phyloP scores from a whole-genome alignment of 164 flowering plant genomes.

The Sedum album region DNA sequence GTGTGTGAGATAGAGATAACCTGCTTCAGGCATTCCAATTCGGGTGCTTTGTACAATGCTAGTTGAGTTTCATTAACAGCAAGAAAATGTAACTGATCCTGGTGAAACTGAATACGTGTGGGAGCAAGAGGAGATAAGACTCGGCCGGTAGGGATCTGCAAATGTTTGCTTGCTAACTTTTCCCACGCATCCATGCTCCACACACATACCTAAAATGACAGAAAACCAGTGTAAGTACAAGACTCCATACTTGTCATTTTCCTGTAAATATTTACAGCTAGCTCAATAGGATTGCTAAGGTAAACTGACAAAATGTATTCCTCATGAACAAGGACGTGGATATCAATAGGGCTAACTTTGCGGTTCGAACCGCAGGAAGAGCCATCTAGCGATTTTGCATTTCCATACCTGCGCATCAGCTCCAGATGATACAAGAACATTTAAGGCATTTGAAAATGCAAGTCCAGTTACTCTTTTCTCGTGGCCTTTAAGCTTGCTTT shows the following conservation, averaged over 20 bases:
- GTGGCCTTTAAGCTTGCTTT: conserved; percentile 59
- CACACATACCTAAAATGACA: conserved; percentile 46
- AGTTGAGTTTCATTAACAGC: conserved; percentile 68
- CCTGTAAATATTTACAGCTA: too few species aligned
- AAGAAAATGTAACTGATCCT: conserved; percentile 57
- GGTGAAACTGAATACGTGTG: conserved; percentile 74
- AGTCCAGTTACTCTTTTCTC: conserved; percentile 58
- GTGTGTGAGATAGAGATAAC: conserved; percentile 16
- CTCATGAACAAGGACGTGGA: background rate
- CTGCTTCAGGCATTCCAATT: conserved; percentile 56
- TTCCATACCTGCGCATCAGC: conserved; percentile 33
- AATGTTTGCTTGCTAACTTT: conserved; percentile 35
- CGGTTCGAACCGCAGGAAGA: background rate
- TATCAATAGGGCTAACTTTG: background rate
- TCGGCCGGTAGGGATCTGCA: conserved; percentile 55
- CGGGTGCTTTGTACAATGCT: conserved; percentile 61
- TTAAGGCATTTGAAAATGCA: conserved; percentile 46
- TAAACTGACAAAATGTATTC: background rate
- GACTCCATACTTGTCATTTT: too few species aligned
- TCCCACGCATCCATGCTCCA: conserved; percentile 81
- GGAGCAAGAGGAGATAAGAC: conserved; percentile 37
- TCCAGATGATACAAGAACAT: conserved; percentile 59
- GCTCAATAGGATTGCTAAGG: too few species aligned
- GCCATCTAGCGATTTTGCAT: background rate
- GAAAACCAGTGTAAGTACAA: too few species aligned